Evolutionary conservation across 805 yeast genomes (phyloP), one percentile per base, ranked within the genome.

Genomic region (Torulaspora indica): DNA sequence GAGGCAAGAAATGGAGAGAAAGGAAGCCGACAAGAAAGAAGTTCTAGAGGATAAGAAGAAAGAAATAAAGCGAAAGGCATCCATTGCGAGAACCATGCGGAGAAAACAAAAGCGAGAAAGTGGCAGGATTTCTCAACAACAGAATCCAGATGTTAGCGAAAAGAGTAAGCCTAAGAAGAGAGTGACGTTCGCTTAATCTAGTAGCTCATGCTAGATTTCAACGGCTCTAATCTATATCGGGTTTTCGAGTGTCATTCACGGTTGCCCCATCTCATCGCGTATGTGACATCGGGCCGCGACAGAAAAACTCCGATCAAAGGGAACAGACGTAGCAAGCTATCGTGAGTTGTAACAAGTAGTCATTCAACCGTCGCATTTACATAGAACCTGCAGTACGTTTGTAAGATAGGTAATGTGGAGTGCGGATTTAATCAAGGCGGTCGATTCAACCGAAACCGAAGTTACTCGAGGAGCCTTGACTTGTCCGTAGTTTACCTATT

Each of bases 1-100:
- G 70, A 79, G 87, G 58, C 75, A 82, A 66, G 98, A 93, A 64
- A 78, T 91, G 51, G 97, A 91, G 62, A 72, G 83, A 61, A 84
- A 82, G 60, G 96, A 91, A 56, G 75, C 76, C 42, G 79, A 70
- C 27, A 87, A 88, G 68, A 68, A 73, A 48, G 75, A 72, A 43
- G 82, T 82, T 61, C 65, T 89, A 34, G 95, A 88, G 51, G 78
- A 72, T 45, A 90, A 85, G 64, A 89, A 88, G 68, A 70, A 69
- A 24, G 95, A 89, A 62, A 71, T 91, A 43, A 85, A 77, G 63
- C 77, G 73, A 53, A 85, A 81, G 61, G 82, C 91, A 1, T 75
- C 81, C 35, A 72, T 75, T 30, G 93, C 93, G 4, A 76, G 93
- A 64, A 63, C 76, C 2, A 67, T 72, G 41, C 81, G 91, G 72